Evolutionary conservation across 345 rosid species (phyloP), one percentile per base, ranked within the genome.

Genomic region (Gossypium herbaceum): DNA sequence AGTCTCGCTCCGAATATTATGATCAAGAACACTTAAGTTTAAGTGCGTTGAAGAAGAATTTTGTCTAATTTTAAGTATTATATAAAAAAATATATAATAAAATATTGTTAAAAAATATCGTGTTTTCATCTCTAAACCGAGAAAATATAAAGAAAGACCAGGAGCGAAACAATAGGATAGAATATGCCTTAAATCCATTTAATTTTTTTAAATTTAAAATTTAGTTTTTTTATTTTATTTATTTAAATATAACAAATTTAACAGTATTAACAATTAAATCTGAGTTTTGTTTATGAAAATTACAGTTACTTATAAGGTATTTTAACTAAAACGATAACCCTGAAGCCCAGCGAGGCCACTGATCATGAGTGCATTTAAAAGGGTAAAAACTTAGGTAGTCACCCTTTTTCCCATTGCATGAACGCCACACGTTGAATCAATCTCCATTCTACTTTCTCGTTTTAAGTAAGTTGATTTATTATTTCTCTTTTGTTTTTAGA

Each of bases 371-470:
- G 59, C 59, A 19, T 56, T 56, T 56, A 19, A 56, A 19, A 47
- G 51, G 16, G 51, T 47, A 9, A 8, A 39, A 66, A 52, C 45
- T 12, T 67, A 67, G 39, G 71, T n/a, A n/a, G 58, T 4, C 22
- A 0, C 0, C 10, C 10, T 7, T 7, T n/a, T 56, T 19, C 12
- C 24, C 12, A 56, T 19, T 47, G 20, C 80, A 74, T 64, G 79
- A 73, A 71, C 67, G 71, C 70, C 78, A 68, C 75, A 69, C 73
- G 80, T 70, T 73, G 77, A 20, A 72, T 39, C 41, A 34, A 34
- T 34, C 41, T 4, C 7, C 43, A 48, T 10, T 52, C 1, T 29
- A 51, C 86, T 80, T 75, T 83, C 29, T 76, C 76, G 68, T 73
- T 64, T 34, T 45, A 20, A 58, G 76, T 72, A 78, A 78, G 83